These are phyloP conservation scores for Clonostachys chloroleuca DNA, from an alignment of 2,329 filamentous ascomycete species.

Conservation along the genomic window DNA sequence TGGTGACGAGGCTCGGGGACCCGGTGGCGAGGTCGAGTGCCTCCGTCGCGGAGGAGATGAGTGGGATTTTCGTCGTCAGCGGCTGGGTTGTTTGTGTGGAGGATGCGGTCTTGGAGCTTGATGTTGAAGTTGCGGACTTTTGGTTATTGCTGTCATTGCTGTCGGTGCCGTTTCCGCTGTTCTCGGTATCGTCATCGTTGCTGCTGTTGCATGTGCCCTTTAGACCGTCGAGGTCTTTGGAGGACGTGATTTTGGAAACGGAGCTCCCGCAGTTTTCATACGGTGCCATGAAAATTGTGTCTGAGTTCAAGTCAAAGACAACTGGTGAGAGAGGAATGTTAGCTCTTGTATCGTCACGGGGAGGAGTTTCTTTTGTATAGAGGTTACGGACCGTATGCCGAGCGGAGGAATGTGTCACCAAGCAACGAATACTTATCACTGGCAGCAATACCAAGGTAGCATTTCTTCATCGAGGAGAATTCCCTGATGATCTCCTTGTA, in stretches of 20 bases:
- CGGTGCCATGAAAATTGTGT: slow-evolving; percentile 43
- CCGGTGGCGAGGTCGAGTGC: background rate
- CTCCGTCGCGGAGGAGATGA: background rate
- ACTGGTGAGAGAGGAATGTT: slow-evolving; percentile 16
- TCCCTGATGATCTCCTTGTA: slow-evolving; percentile 40
- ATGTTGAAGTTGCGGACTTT: background rate
- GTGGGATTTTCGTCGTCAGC: background rate
- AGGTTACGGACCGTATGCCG: slow-evolving; percentile 37
- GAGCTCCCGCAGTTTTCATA: slow-evolving; percentile 42
- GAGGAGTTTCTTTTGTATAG: background rate
- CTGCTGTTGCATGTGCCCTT: slow-evolving; percentile 7
- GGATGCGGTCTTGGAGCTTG: background rate
- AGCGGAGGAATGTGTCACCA: slow-evolving; percentile 49
- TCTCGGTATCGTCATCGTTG: background rate
- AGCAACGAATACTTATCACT: slow-evolving; percentile 42
- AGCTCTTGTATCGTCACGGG: background rate
- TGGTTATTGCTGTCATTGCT: background rate
- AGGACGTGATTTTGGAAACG: slow-evolving; percentile 7
- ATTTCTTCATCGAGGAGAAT: slow-evolving; percentile 19
- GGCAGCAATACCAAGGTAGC: slow-evolving; percentile 44
- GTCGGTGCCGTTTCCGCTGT: background rate
- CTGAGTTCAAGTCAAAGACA: slow-evolving; percentile 46
- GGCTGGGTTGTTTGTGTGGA: background rate
- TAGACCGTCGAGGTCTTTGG: slow-evolving; percentile 7
- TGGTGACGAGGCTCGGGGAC: too few relatives aligned